Evolutionary conservation across 2,329 filamentous ascomycete genomes (phyloP).

Genomic region (Scytalidium sp.): DNA sequence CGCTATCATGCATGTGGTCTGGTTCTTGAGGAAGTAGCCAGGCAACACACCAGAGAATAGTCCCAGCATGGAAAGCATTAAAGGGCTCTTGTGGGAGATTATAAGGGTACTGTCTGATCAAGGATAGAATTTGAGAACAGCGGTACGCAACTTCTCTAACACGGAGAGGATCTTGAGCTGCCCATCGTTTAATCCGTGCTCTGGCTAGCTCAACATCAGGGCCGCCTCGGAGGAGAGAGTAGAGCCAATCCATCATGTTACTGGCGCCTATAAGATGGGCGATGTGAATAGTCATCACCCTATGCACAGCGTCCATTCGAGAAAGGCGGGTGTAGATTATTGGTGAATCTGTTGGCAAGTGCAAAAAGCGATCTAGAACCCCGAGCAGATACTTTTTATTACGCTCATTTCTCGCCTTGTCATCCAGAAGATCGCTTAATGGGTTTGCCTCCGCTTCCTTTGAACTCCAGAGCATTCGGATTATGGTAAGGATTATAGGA

Average conservation of each 20-base stretch:
- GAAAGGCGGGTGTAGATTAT: background rate
- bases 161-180: background rate
- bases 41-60: background rate
- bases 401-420: background rate
- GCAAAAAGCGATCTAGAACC: slow-evolving; percentile 1
- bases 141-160: background rate
- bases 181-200: background rate
- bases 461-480: background rate
- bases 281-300: background rate
- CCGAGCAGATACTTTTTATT: slow-evolving; percentile 5
- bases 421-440: background rate
- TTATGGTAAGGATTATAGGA: background rate
- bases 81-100: background rate
- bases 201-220: background rate
- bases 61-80: background rate
- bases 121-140: background rate
- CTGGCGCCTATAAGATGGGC: background rate
- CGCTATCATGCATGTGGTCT: background rate
- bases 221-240: background rate
- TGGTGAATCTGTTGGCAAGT: background rate
- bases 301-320: background rate
- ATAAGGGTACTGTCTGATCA: background rate
- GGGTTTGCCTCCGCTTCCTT: background rate
- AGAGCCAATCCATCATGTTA: background rate
- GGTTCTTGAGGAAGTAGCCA: background rate